A percentile compares a stretch with the other conserved stretches of the same genome.
Conservation (phyloP, 2,329 filamentous ascomycete genomes). For the Xylariaceae sp. region DNA sequence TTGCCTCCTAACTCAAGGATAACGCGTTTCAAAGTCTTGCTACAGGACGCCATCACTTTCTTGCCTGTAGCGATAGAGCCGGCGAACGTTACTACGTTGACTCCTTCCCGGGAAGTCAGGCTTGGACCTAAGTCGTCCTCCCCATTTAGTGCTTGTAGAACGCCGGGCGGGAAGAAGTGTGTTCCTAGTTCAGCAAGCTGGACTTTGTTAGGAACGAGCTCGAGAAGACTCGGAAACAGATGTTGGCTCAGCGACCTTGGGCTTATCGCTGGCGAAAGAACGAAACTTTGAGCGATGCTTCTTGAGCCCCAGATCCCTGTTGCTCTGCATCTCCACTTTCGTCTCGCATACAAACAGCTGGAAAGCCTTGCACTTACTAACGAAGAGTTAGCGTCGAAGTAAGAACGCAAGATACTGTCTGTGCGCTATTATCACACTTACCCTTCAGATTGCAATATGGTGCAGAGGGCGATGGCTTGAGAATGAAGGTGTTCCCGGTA, state of each 20-base stretch:
- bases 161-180: constrained; percentile 57
- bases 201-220: constrained; percentile 33
- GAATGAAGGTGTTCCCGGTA: constrained; percentile 53
- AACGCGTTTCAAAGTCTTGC: constrained; percentile 59
- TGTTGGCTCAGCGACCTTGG: too few species aligned
- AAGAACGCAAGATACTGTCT: too few species aligned
- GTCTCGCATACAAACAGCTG: too few species aligned
- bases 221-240: too few species aligned
- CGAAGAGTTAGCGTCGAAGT: too few species aligned
- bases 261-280: too few species aligned
- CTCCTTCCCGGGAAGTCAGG: constrained; percentile 56
- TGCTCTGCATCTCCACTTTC: too few species aligned
- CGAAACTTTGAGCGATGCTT: too few species aligned
- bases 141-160: constrained; percentile 59
- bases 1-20: constrained; percentile 63
- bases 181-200: constrained; percentile 58
- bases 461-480: constrained; percentile 58
- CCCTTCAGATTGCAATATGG: constrained; percentile 45
- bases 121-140: constrained; percentile 58
- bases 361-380: too few species aligned
- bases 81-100: constrained; percentile 63
- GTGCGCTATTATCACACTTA: neutral
- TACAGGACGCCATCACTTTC: constrained; percentile 54
- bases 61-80: constrained; percentile 60
- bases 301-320: too few species aligned